A percentile compares a stretch with the other conserved stretches of the same genome.
Conservation (phyloP, 1,139 yeast genomes). For the Candida labiduridarum region DNA sequence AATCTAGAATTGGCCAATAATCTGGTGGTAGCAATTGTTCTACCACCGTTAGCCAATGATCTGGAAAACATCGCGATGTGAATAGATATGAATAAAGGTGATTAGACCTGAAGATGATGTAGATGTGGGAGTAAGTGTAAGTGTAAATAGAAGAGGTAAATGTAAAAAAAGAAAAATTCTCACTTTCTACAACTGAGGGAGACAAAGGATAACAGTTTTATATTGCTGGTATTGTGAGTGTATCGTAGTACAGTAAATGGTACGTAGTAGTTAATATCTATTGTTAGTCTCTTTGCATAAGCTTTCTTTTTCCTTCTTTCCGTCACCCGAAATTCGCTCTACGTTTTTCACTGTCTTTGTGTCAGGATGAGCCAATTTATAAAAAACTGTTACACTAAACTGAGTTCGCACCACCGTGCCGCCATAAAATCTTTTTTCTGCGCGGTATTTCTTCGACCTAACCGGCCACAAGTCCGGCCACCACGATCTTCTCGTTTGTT, state of each 20-base stretch:
- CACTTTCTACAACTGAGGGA: background rate
- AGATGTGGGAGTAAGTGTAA: background rate
- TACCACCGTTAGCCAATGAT: slow-evolving; percentile 9
- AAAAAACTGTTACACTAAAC: too few relatives aligned
- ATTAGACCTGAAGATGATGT: background rate
- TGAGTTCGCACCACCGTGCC: too few relatives aligned
- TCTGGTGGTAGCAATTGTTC: slow-evolving; percentile 20
- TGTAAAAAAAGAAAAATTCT: slow-evolving; percentile 1
- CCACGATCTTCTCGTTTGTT: too few relatives aligned
- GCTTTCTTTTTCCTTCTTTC: background rate
- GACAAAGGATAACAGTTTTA: slow-evolving; percentile 5
- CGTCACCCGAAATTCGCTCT: slow-evolving; percentile 2
- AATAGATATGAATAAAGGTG: slow-evolving; percentile 2
- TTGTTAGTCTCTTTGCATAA: background rate
- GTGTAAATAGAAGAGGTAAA: background rate
- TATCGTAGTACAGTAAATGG: background rate
- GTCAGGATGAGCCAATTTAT: background rate
- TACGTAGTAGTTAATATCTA: background rate
- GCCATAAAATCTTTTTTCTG: too few relatives aligned
- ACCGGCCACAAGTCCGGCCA: too few relatives aligned
- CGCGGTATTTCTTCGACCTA: too few relatives aligned
- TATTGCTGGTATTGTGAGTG: background rate
- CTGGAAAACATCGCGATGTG: slow-evolving; percentile 7
- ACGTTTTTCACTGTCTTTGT: background rate
- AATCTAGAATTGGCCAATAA: slow-evolving; percentile 21